These are phyloP conservation scores for Phaeosphaeria sp. DNA, from an alignment of 2,329 filamentous ascomycete species.

Conservation along the genomic window DNA sequence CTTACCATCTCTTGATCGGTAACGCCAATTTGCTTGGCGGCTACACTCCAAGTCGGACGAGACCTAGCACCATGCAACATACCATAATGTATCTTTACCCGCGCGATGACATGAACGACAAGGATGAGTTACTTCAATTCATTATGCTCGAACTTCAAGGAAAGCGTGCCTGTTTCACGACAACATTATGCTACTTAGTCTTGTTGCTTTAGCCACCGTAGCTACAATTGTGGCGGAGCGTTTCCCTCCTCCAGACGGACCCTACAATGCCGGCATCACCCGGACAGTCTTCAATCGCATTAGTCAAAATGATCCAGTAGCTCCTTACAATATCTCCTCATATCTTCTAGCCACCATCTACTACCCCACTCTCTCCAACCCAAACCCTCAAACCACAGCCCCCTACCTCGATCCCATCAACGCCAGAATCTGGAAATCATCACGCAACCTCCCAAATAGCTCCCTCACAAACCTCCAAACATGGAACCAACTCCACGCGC, in stretches of 20 bases:
- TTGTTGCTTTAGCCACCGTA: not conserved
- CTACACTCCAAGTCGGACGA: too few relatives aligned
- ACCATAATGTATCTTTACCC: too few relatives aligned
- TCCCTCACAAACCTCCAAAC: not conserved
- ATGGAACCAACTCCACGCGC: not conserved
- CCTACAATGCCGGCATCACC: constrained; percentile 25
- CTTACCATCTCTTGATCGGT: too few relatives aligned
- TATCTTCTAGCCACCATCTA: constrained; percentile 28
- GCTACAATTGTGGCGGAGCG: not conserved
- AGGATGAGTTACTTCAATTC: too few relatives aligned
- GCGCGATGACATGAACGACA: too few relatives aligned
- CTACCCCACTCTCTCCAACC: constrained; percentile 25
- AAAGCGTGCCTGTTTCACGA: not conserved
- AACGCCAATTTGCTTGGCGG: too few relatives aligned
- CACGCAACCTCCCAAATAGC: constrained; percentile 10
- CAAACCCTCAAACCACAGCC: constrained; percentile 16
- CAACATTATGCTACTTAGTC: not conserved
- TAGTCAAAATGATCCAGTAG: constrained; percentile 27
- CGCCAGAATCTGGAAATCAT: constrained; percentile 19
- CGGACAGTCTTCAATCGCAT: constrained; percentile 32
- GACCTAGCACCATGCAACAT: too few relatives aligned
- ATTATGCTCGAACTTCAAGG: not conserved
- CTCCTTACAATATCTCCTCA: constrained; percentile 14
- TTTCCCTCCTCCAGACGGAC: constrained; percentile 22
- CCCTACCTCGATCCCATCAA: constrained; percentile 29